Evolutionary conservation across 352 stramenopile genomes (phyloP), one percentile per base, ranked within the genome.

Genomic region (Phytophthora litchii): DNA sequence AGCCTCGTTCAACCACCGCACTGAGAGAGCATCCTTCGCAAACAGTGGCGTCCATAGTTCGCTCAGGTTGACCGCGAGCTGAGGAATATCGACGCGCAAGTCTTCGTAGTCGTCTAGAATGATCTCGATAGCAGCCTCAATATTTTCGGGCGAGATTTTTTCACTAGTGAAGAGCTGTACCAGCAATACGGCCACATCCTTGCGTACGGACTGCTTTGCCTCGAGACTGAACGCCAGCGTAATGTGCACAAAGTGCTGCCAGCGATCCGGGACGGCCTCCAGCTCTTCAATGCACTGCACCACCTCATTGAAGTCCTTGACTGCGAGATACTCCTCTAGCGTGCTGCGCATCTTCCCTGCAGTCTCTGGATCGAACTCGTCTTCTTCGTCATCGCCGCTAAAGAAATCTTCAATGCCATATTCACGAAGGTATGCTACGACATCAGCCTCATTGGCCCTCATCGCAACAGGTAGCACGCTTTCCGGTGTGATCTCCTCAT

Each of bases 241-340:
- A 13, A 88, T 69, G 32, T 84, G 79, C 6, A 84, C 73, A 72
- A 94, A 94, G 59, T 94, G 80, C 23, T 64, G 72, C 84, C 84
- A 92, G 8, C 67, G 55, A 51, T 81, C 54, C 7, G 60, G 38
- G 23, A 76, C 52, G 0, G 25, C 40, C 7, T 75, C 78, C 11
- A 92, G 58, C 49, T 95, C 87, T 8, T 91, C 63, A 10, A 94
- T 72, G 52, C 87, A 95, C 21, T 75, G 67, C 47, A 92, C 80
- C 21, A 93, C 64, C 60, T 95, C 87, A 20, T 70, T 62, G 5
- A 92, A 54, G 29, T 95, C 87, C 32, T 90, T 89, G 12, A 91
- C 72, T 1, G 74, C 78, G 7, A 95, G 36, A 29, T 89, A 95
- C 67, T 95, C 87, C 20, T 92, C 77, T 7, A 95, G 51, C 1